Evolutionary conservation across 2,329 filamentous ascomycete genomes (phyloP), one percentile per base, ranked within the genome.

Genomic region (Calonectria leucothoes): DNA sequence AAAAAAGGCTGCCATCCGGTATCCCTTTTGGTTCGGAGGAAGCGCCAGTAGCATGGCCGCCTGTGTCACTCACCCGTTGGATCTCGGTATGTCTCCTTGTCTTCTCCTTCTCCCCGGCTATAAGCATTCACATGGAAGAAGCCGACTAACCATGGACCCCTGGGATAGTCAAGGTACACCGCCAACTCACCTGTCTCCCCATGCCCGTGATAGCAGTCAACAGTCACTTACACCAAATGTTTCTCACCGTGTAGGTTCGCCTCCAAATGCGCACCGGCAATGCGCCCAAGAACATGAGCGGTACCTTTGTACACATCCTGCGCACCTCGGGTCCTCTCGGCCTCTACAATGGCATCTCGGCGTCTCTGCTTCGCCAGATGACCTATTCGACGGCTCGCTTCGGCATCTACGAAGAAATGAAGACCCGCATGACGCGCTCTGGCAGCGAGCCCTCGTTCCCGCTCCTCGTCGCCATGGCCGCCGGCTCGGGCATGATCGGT

Each of bases 371-470:
- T 71, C 96, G 97, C 77, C 97, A 98, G 87, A 90, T 96, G 79
- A 98, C 97, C 73, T 99, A 99, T 88, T 97, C 94, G 73, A 99
- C 97, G 65, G 97, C 95, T 45, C 95, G 97, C 63, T 99, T 99
- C 87, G 97, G 95, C 76, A 92, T 98, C 76, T 99, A 99, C 88
- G 97, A 98, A 86, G 93, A 98, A 79, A 89, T 98, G 73, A 99
- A 99, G 86, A 87, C 90, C 29, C 90, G 89, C 66, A 77, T 83
- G 59, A 74, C 73, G 25, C 91, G 91, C 45, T 77, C 83, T 65
- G 84, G 86, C 76, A 78, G 81, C 51, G 85, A 87, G 66, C 93
- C 95, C 3, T 92, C 93, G 2, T 92, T 98, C 79, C 88, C 92
- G 14, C 89, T 91, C n/a, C 92, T 99, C 12, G 90, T 98, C 76